Evolutionary conservation across 2,329 filamentous ascomycete genomes (phyloP), one percentile per base, ranked within the genome.

Genomic region (Grosmannia penicillata): DNA sequence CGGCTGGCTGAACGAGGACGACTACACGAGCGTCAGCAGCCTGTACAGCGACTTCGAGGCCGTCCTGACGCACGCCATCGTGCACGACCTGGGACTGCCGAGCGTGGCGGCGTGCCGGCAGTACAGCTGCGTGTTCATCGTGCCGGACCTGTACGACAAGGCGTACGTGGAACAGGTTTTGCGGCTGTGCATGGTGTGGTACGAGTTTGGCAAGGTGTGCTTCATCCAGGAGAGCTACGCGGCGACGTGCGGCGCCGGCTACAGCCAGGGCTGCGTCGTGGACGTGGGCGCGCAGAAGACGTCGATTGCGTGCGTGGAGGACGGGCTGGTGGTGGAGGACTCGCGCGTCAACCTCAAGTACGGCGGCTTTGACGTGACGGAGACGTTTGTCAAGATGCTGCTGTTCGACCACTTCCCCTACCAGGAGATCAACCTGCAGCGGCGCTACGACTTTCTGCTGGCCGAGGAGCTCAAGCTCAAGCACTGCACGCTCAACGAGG

Each of bases 261-360:
- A 93, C 53, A 93, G 87, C 1, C 85, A 83, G 45, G 82, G 85
- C 17, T 98, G 91, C 50, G 86, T 98, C 40, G 86, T 98, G 10
- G 91, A 98, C 54, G 81, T 98, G 40, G 91, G 91, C 11, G 89
- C 91, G 1, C 86, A 96, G 55, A 98, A 98, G 68, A 96, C 91
- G 1, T 93, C 91, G 0, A 82, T 98, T 24, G 89, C 87, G 45
- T 98, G 91, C 49, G 87, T 98, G 10, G 91, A 98, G 51, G 91
- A 98, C 56, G 91, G 91, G 2, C 81, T 98, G 59, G 86, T 84
- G 52, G 72, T 94, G 21, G 91, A 96, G 46, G 89, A 95, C 53
- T 98, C 91, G 14, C 76, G 91, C 14, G 75, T 98, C 54, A 96
- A 96, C 55, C 63, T 98, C 47, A 96, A 98, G 56, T 93, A 81